Conservation (phyloP, 208 protist species). For the Endotrypanum monterogeii region DNA sequence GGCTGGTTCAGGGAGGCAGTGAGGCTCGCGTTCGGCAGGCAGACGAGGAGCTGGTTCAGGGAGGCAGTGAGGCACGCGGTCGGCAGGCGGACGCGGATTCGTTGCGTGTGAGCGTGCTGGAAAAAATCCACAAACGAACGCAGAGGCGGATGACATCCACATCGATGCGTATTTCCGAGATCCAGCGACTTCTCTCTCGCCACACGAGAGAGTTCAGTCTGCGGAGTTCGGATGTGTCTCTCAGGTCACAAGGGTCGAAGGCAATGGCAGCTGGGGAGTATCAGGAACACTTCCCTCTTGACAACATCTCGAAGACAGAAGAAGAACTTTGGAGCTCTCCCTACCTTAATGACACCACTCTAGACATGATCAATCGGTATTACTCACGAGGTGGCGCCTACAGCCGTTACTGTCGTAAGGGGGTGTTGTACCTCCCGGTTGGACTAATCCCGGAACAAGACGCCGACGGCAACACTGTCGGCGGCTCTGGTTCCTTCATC, state of each 20-base stretch:
- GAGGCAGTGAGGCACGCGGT: neutral
- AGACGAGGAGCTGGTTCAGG: neutral
- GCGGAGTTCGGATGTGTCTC: neutral
- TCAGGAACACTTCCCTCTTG: conserved; percentile 8
- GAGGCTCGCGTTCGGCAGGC: neutral
- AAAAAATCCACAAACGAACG: conserved; percentile 11
- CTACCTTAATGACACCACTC: conserved; percentile 24
- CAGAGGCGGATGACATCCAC: conserved; percentile 27
- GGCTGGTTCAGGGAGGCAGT: neutral
- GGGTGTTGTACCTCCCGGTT: conserved; percentile 22
- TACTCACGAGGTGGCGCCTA: neutral
- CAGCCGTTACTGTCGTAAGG: neutral
- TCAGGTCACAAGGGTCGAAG: neutral
- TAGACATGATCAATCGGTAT: conserved; percentile 6
- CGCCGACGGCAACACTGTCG: conserved; percentile 12
- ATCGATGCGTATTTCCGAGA: conserved; percentile 37
- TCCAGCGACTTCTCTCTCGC: conserved; percentile 33
- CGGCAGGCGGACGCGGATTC: neutral
- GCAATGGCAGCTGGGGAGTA: conserved; percentile 6
- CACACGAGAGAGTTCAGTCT: conserved; percentile 8
- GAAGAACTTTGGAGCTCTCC: conserved; percentile 27
- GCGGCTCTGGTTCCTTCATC: conserved; percentile 15
- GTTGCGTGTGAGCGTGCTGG: conserved; percentile 6
- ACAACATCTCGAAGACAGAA: neutral
- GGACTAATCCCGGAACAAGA: conserved; percentile 7